Base-by-base conservation (phyloP, 106 monocot species). In the Dioscorea zingiberensis region DNA sequence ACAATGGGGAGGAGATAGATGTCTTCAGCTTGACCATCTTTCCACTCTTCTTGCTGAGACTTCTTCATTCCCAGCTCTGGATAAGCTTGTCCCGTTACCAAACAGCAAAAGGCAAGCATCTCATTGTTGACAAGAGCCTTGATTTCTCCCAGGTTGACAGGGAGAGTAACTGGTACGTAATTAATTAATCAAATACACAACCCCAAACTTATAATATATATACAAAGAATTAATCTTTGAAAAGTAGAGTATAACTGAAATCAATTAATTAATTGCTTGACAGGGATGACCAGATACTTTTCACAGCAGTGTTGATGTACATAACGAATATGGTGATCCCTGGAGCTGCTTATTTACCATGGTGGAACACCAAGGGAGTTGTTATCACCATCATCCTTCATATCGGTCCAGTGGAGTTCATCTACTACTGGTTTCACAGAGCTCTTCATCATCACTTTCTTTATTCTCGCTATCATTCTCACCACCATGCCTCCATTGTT, bases 251-350 rank as follows among this genome's bases (percentile, higher is more conserved):
- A n/a, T n/a, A n/a, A n/a, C n/a, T n/a, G n/a, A n/a, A n/a, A n/a
- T n/a, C n/a, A n/a, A n/a, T n/a, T n/a, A n/a, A n/a, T n/a, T n/a
- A n/a, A n/a, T n/a, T n/a, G 0, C 22, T 9, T 1, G 44, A 55
- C 75, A 79, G 84, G 84, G 84, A 84, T 60, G 84, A 84, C 54
- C 84, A 84, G 79, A 76, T 84, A 47, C 25, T 84, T 0, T 65
- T 84, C 69, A 76, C 78, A 19, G 72, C 75, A 17, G 32, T 84
- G 59, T 7, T 79, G 38, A 47, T 69, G 58, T 84, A 71, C 69
- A 4, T 38, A 46, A 55, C 21, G 1, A 76, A 69, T 23, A 54
- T 59, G 67, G 64, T 73, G 45, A 16, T 78, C 12, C 74, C 82
- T 12, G 69, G 67, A 18, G 71, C 57, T 6, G 18, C 60, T 0